Conservation (phyloP, 2,329 filamentous ascomycete genomes). For the Ophiostoma quercus region DNA sequence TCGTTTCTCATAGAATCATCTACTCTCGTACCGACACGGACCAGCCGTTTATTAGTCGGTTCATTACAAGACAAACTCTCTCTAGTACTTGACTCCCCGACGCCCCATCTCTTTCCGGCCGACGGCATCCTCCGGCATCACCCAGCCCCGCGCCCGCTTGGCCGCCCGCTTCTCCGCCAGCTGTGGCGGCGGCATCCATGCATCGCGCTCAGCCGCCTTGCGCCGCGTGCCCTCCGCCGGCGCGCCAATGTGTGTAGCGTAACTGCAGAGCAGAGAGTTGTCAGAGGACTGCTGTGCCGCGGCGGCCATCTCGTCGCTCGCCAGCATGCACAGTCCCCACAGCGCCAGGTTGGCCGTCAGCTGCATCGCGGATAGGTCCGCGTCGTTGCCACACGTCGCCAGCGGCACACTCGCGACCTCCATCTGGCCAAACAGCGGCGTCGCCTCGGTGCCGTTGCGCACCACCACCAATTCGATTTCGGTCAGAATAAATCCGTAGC, state of each 20-base stretch:
- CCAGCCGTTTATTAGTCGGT: slow-evolving; percentile 7
- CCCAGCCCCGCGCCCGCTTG: slow-evolving; percentile 68
- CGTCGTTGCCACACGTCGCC: slow-evolving; percentile 31
- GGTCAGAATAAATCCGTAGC: slow-evolving; percentile 94
- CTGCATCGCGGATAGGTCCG: slow-evolving; percentile 32
- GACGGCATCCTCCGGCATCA: slow-evolving; percentile 67
- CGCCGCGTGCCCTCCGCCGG: slow-evolving; percentile 67
- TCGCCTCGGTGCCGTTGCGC: slow-evolving; percentile 65
- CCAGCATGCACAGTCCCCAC: slow-evolving; percentile 62
- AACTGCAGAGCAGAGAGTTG: slow-evolving; percentile 38
- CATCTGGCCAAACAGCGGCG: slow-evolving; percentile 82
- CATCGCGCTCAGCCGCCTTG: slow-evolving; percentile 64
- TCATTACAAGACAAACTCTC: background rate
- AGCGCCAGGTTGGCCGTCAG: slow-evolving; percentile 69
- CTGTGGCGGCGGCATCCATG: slow-evolving; percentile 70
- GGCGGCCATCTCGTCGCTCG: slow-evolving; percentile 32
- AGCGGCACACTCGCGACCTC: slow-evolving; percentile 64
- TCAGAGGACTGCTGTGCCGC: slow-evolving; percentile 41
- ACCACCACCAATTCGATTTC: slow-evolving; percentile 93
- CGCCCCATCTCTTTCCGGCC: slow-evolving; percentile 67
- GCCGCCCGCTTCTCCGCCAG: slow-evolving; percentile 70
- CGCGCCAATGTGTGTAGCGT: slow-evolving; percentile 65
- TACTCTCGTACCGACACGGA: slow-evolving; percentile 5
- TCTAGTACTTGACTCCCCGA: slow-evolving; percentile 45
- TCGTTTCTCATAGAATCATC: background rate